A percentile compares a stretch with the other conserved stretches of the same genome.
Evolutionary conservation across 768 basidiomycete genomes (phyloP).

Genomic region (Russula brevipes): DNA sequence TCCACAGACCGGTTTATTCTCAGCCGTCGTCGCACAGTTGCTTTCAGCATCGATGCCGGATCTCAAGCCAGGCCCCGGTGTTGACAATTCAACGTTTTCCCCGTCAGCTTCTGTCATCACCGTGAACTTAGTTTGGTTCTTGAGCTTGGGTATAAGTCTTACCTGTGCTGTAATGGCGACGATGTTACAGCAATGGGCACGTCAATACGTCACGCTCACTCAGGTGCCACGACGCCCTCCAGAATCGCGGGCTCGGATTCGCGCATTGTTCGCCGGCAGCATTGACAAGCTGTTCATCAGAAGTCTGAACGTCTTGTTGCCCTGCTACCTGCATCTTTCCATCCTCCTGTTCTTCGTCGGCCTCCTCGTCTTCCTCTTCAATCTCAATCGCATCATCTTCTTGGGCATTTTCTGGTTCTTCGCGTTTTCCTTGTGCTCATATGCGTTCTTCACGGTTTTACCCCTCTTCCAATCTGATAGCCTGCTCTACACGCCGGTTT

Average conservation of each 20-base stretch:
- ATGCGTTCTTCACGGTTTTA: neutral
- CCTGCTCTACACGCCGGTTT: neutral
- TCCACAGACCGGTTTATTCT: neutral
- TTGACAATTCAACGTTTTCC: neutral
- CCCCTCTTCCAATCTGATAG: neutral
- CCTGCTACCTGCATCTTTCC: neutral
- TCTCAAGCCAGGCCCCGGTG: neutral
- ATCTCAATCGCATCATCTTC: neutral
- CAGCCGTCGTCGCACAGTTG: neutral
- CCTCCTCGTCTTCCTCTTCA: neutral
- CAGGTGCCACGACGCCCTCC: too few species aligned
- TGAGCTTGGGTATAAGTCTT: neutral
- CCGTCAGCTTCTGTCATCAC: neutral
- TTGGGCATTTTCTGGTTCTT: neutral
- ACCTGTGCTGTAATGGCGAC: neutral
- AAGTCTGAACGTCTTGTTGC: neutral
- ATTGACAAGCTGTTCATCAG: too few species aligned
- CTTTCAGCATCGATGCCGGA: neutral
- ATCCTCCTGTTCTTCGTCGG: neutral
- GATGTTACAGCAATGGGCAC: neutral
- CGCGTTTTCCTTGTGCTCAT: neutral
- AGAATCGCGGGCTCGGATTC: too few species aligned
- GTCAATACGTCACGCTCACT: neutral
- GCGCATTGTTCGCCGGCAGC: too few species aligned
- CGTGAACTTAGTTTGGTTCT: slow-evolving; percentile 4